Conservation (phyloP, 495 filamentous ascomycete genomes). For the Achaetomiella virescens region DNA sequence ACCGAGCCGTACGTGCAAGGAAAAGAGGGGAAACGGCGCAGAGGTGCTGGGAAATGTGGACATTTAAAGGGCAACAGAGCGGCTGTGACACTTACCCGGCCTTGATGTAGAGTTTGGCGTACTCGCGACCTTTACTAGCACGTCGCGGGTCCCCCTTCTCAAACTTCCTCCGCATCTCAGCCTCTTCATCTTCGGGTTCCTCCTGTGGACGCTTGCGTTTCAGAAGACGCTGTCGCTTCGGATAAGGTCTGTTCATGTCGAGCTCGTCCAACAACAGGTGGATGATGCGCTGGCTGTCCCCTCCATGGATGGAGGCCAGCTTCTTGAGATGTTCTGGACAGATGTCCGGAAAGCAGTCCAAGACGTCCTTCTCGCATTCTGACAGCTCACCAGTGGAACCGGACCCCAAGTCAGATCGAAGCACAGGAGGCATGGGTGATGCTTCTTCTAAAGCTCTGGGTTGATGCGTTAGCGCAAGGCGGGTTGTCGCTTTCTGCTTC, state of each 20-base stretch:
- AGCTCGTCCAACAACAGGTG: slow-evolving; percentile 27
- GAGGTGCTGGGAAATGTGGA: neutral
- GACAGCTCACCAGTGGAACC: neutral
- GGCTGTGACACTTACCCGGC: slow-evolving; percentile 11
- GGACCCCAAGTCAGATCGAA: neutral
- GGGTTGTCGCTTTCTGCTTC: neutral
- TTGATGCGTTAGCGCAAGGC: neutral
- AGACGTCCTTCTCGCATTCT: slow-evolving; percentile 22
- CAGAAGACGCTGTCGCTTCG: slow-evolving; percentile 17
- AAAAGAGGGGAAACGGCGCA: neutral
- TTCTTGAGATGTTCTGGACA: slow-evolving; percentile 27
- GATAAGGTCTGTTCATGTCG: slow-evolving; percentile 32
- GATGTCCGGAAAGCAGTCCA: slow-evolving; percentile 35
- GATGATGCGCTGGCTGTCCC: slow-evolving; percentile 20
- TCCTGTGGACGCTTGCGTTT: slow-evolving; percentile 34
- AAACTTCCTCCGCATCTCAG: slow-evolving; percentile 8
- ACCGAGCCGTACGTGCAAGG: neutral
- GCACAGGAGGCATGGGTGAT: neutral
- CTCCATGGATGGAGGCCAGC: slow-evolving; percentile 6
- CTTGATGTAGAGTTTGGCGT: slow-evolving; percentile 11
- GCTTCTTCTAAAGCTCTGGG: neutral
- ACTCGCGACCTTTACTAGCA: neutral
- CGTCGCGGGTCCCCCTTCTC: neutral
- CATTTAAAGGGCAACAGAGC: neutral
- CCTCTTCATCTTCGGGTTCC: slow-evolving; percentile 14